Conservation (phyloP, 164 flowering plant genomes). For the Tinospora cordifolia region DNA sequence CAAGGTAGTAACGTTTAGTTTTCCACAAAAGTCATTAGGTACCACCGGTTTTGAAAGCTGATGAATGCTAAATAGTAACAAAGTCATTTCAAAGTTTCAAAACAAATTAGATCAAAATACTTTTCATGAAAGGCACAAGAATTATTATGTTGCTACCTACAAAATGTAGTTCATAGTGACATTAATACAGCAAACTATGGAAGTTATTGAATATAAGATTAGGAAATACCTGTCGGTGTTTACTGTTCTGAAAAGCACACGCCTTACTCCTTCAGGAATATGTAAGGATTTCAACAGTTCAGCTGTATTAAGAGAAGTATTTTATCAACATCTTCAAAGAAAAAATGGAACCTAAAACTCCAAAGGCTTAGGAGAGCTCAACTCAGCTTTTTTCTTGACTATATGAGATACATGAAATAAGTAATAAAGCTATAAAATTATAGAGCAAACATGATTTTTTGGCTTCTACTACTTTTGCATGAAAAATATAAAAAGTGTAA, state of each 20-base stretch:
- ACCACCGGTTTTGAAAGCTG: background rate
- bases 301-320: slow-evolving; percentile 28
- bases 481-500: too few relatives aligned
- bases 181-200: background rate
- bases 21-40: background rate
- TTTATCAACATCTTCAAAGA: background rate
- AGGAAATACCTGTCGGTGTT: slow-evolving; percentile 66
- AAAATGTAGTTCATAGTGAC: background rate
- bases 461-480: too few relatives aligned
- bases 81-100: background rate
- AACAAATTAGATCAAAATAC: background rate
- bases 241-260: slow-evolving; percentile 75
- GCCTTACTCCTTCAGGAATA: slow-evolving; percentile 64
- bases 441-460: too few relatives aligned
- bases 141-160: background rate
- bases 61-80: background rate
- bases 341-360: background rate
- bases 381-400: too few relatives aligned
- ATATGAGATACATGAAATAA: too few relatives aligned
- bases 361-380: background rate
- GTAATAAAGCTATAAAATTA: too few relatives aligned
- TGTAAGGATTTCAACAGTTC: slow-evolving; percentile 62
- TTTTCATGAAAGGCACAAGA: background rate
- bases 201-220: background rate
- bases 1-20: background rate